These are phyloP conservation scores for Flagelloscypha sp. DNA, from an alignment of 768 basidiomycete genomes.

Conservation along the genomic window DNA sequence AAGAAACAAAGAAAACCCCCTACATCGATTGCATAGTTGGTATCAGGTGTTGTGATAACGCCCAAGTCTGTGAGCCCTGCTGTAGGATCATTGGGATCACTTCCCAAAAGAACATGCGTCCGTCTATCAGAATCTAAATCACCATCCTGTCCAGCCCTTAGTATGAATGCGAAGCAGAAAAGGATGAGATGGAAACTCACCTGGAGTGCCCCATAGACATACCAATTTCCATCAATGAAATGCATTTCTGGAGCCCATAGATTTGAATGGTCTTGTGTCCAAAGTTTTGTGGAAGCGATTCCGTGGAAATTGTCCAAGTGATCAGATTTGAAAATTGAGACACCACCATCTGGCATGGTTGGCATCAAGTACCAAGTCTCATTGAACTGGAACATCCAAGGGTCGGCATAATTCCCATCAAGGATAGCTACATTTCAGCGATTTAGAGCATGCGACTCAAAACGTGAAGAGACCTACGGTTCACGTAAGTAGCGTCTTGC, in stretches of 20 bases:
- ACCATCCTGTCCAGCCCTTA: too few relatives aligned
- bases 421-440: too few relatives aligned
- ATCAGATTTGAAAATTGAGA: slow-evolving; percentile 7
- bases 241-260: slow-evolving; percentile 9
- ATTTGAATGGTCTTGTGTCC: slow-evolving; percentile 3
- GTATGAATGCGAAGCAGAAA: background rate
- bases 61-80: slow-evolving; percentile 6
- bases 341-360: slow-evolving; percentile 9
- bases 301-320: slow-evolving; percentile 8
- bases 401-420: slow-evolving; percentile 7
- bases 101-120: slow-evolving; percentile 7
- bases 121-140: background rate
- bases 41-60: slow-evolving; percentile 6
- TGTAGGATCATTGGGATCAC: slow-evolving; percentile 6
- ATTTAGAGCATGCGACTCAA: too few relatives aligned
- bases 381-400: slow-evolving; percentile 7
- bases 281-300: slow-evolving; percentile 2
- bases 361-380: slow-evolving; percentile 7
- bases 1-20: slow-evolving; percentile 6
- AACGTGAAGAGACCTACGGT: too few relatives aligned
- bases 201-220: slow-evolving; percentile 8
- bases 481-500: too few relatives aligned
- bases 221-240: slow-evolving; percentile 5
- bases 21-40: slow-evolving; percentile 8
- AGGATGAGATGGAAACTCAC: slow-evolving; percentile 5